Evolutionary conservation across 2,329 filamentous ascomycete species (phyloP), one percentile per base, ranked within the genome.

Genomic region (Ascocoryne sarcoides): DNA sequence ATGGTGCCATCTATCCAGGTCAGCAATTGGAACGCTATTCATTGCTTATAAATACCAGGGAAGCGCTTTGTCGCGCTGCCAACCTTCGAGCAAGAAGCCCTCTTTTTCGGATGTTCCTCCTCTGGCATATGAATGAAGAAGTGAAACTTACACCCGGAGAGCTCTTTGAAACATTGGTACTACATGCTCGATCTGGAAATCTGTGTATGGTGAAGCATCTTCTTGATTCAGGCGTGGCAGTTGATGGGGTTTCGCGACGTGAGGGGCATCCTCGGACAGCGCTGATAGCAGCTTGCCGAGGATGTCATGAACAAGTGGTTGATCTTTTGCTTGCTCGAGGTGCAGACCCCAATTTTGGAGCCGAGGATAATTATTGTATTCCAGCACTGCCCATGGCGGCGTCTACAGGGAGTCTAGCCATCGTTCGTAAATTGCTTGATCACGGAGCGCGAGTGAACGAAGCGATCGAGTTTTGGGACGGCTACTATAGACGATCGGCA

Each of bases 191-290:
- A n/a, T n/a, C 37, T 9, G 40, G 40, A 19, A 33, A 42, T 19
- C 19, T 42, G 19, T 34, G 34, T 33, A 42, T 42, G 29, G 40
- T 37, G 14, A 33, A 28, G 18, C 20, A 42, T 37, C 28, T 42
- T 15, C 40, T 42, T 20, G 40, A 42, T 34, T 29, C 40, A 10
- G 40, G 40, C 14, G 35, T 28, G 10, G 40, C 37, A 29, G 38
- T 19, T 14, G 15, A 20, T 29, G 35, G 40, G 4, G 10, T n/a
- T 10, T 31, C n/a, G n/a, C n/a, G n/a, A n/a, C n/a, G n/a, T n/a
- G n/a, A n/a, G n/a, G n/a, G 5, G 31, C 10, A 18, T 23, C 39
- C 4, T 23, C 12, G 28, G n/a, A 32, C 36, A 32, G 33, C 39
- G 39, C 39, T 42, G 18, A 14, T 37, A 1, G 33, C 17, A 32